A percentile compares a stretch with the other conserved stretches of the same genome.
Conservation (phyloP, 208 protist species). For the Phytomonas francai region DNA sequence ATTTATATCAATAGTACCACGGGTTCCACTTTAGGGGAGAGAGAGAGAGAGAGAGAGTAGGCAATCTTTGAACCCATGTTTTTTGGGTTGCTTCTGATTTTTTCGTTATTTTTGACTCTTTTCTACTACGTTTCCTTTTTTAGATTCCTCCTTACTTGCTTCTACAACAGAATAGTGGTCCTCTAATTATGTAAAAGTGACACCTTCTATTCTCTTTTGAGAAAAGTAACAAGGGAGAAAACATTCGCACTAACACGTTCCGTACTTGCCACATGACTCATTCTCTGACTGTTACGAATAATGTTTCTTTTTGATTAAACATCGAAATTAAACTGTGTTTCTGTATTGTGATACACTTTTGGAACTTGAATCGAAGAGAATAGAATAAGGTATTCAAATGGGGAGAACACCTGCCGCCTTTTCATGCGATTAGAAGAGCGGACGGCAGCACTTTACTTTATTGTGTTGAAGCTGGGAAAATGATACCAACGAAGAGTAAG, state of each 20-base stretch:
- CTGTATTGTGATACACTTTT: neutral
- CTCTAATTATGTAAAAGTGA: neutral
- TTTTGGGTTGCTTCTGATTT: neutral
- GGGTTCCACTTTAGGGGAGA: neutral
- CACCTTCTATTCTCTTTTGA: neutral
- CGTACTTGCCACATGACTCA: neutral
- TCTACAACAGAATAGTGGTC: neutral
- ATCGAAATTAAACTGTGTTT: neutral
- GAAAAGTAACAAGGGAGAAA: neutral
- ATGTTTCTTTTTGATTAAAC: neutral
- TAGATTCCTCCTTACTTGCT: neutral
- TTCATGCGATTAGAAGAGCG: neutral
- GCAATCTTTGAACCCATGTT: neutral
- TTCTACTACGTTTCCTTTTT: neutral
- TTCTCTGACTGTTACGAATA: neutral
- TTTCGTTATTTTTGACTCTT: constrained; percentile 2
- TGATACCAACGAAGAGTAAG: neutral
- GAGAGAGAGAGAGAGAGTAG: neutral
- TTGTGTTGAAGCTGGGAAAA: neutral
- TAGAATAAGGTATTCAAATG: neutral
- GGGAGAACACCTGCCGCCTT: neutral
- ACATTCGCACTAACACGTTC: neutral
- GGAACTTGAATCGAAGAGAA: neutral
- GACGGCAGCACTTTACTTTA: neutral
- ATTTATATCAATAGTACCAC: neutral